A percentile compares a stretch with the other conserved stretches of the same genome.
Evolutionary conservation across 2,329 filamentous ascomycete genomes (phyloP).

Genomic region (Lasiodiplodia sp.): DNA sequence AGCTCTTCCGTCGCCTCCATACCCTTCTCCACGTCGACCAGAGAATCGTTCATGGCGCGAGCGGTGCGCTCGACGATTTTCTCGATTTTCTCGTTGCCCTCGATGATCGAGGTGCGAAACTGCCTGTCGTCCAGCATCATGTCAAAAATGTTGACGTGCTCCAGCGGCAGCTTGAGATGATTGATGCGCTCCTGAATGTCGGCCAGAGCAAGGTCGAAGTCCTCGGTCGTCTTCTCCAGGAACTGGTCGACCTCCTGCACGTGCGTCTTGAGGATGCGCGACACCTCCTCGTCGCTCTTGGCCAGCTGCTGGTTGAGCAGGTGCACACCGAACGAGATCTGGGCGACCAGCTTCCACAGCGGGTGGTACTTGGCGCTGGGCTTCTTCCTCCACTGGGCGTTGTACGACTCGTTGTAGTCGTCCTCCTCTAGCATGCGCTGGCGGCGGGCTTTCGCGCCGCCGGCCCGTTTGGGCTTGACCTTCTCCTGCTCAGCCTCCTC

Average conservation of each 20-base stretch:
- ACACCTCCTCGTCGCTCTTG: conserved; percentile 86
- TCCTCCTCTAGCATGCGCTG: conserved; percentile 61
- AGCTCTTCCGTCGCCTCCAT: conserved; percentile 79
- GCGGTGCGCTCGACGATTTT: conserved; percentile 85
- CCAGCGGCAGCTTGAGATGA: conserved; percentile 81
- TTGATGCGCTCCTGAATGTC: conserved; percentile 84
- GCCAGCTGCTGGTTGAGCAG: conserved; percentile 84
- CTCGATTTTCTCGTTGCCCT: conserved; percentile 90
- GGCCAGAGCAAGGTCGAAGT: conserved; percentile 77
- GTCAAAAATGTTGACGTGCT: conserved; percentile 83
- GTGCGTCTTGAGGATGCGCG: conserved; percentile 87
- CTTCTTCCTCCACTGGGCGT: conserved; percentile 77
- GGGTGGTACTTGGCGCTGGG: conserved; percentile 83
- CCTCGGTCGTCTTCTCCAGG: conserved; percentile 83
- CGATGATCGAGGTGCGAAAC: conserved; percentile 82
- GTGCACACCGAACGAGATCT: conserved; percentile 93
- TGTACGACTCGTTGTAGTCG: conserved; percentile 74
- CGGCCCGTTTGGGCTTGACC: conserved; percentile 45
- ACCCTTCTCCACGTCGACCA: conserved; percentile 81
- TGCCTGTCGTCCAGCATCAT: conserved; percentile 83
- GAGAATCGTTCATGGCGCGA: conserved; percentile 74
- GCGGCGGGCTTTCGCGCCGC: conserved; percentile 67
- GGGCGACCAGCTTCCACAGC: conserved; percentile 85
- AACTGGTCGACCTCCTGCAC: conserved; percentile 95
- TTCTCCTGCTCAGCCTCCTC: conserved; percentile 49